A percentile compares a stretch with the other conserved stretches of the same genome.
Conservation (phyloP, 225 moss, liverwort and hornwort species). For the Marchantia paleacea region DNA sequence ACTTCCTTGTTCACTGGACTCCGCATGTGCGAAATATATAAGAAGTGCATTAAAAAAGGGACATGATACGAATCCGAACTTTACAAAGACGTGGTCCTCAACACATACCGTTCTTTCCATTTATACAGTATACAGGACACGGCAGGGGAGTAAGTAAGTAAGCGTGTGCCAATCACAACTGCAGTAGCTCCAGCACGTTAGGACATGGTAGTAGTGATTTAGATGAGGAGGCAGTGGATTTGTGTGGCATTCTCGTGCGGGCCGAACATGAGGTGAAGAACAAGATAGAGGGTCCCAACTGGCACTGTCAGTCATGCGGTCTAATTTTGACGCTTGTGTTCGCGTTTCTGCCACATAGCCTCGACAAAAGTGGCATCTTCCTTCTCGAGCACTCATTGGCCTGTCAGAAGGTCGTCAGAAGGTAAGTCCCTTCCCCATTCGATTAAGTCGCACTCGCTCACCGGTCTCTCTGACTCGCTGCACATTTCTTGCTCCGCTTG, state of each 20-base stretch:
- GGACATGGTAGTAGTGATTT: slow-evolving; percentile 1
- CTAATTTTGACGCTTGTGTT: background rate
- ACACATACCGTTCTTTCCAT: background rate
- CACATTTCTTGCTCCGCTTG: background rate
- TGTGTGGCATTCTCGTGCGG: slow-evolving; percentile 1
- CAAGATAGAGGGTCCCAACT: background rate
- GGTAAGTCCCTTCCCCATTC: background rate
- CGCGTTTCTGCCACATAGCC: background rate
- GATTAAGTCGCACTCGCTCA: background rate
- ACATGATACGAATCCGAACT: background rate
- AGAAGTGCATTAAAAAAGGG: background rate
- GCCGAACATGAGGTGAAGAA: background rate
- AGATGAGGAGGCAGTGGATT: background rate
- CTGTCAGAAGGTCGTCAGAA: background rate
- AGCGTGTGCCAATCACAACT: slow-evolving; percentile 9
- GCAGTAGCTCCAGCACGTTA: slow-evolving; percentile 8
- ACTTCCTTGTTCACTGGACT: too few relatives aligned
- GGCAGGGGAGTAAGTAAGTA: background rate
- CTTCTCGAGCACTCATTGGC: background rate
- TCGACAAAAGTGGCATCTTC: background rate
- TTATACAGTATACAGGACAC: background rate
- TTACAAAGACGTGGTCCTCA: background rate
- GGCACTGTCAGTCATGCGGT: background rate
- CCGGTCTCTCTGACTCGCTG: background rate
- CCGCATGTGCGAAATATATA: too few relatives aligned